A percentile compares a stretch with the other conserved stretches of the same genome.
Conservation (phyloP, 768 basidiomycete species). For the Leccinum uliginosum region DNA sequence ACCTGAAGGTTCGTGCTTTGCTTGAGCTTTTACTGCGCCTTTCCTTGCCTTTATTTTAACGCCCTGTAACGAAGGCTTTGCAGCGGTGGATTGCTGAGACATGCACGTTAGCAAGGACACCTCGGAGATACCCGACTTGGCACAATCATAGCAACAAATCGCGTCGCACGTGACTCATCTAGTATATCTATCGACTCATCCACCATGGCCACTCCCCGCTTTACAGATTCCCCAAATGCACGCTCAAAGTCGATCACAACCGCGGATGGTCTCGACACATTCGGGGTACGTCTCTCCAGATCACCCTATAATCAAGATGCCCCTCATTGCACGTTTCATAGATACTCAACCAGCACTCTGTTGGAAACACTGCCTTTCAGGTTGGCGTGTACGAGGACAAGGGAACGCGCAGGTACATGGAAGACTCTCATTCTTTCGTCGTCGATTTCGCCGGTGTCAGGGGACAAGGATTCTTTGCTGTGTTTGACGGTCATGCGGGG, state of each 20-base stretch:
- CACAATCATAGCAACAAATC: slow-evolving; percentile 7
- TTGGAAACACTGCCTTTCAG: slow-evolving; percentile 58
- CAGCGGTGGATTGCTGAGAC: slow-evolving; percentile 82
- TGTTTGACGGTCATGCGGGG: slow-evolving; percentile 98
- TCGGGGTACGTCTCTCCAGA: slow-evolving; percentile 53
- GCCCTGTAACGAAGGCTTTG: slow-evolving; percentile 89
- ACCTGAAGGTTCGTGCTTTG: slow-evolving; percentile 90
- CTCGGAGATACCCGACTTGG: slow-evolving; percentile 25
- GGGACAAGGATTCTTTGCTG: slow-evolving; percentile 97
- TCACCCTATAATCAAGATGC: neutral
- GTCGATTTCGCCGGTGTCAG: slow-evolving; percentile 88
- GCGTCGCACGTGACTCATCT: slow-evolving; percentile 19
- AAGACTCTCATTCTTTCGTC: slow-evolving; percentile 94
- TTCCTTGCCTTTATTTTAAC: slow-evolving; percentile 93
- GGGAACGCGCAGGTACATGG: slow-evolving; percentile 90
- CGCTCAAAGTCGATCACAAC: slow-evolving; percentile 77
- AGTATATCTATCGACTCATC: neutral
- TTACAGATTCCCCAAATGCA: slow-evolving; percentile 67
- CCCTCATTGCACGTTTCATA: slow-evolving; percentile 3
- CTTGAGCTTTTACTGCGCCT: slow-evolving; percentile 86
- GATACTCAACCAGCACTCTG: slow-evolving; percentile 58
- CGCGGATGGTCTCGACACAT: slow-evolving; percentile 69
- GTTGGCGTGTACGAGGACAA: slow-evolving; percentile 76
- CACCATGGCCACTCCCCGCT: slow-evolving; percentile 28
- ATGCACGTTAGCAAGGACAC: slow-evolving; percentile 52